Base-by-base conservation (phyloP, 805 yeast species). In the Barnettozyma californica region DNA sequence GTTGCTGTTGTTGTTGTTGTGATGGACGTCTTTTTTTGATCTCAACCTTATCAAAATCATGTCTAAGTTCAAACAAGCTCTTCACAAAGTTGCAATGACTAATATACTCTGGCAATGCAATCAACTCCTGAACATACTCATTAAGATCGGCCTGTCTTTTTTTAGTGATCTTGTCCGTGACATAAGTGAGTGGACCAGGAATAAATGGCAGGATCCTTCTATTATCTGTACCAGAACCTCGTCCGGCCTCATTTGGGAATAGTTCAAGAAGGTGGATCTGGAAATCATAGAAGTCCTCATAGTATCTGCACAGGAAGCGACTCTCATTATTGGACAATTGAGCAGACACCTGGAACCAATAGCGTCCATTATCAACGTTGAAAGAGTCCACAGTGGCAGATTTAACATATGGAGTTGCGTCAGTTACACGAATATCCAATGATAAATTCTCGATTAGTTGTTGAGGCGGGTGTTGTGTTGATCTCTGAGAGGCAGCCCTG, bases 261-360 rank as follows among this genome's bases (percentile, higher is more conserved):
- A 82, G 74, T 58, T 86, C 94, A 44, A 92, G 72, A 44, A 94
- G 71, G 53, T 76, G 80, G 45, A 90, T 90, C 64, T 94, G 99
- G 63, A 91, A 78, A 64, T 94, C 96, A 66, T 91, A 94, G 63
- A 94, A 94, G 68, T 94, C 99, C 65, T 92, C 97, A 68, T 94
- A 94, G 68, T 78, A 91, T 51, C 99, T 76, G 66, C 94, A 89
- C 53, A 94, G 70, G 51, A 81, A 79, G 49, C 97, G 75, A 19
- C 68, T 64, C 45, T 75, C 74, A n/a, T 92, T 94, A 62, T 83
- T 80, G 16, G 83, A 75, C 54, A 88, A 67, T 48, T 77, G 74
- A 23, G 86, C 88, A 31, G 76, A 71, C 4, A 92, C 78, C 48
- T 87, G 76, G 68, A 86, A 92, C 88, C 96, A 92, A 67, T 87